Evolutionary conservation across 495 filamentous ascomycete genomes (phyloP).

Genomic region (Aspergillus coremiiformis): DNA sequence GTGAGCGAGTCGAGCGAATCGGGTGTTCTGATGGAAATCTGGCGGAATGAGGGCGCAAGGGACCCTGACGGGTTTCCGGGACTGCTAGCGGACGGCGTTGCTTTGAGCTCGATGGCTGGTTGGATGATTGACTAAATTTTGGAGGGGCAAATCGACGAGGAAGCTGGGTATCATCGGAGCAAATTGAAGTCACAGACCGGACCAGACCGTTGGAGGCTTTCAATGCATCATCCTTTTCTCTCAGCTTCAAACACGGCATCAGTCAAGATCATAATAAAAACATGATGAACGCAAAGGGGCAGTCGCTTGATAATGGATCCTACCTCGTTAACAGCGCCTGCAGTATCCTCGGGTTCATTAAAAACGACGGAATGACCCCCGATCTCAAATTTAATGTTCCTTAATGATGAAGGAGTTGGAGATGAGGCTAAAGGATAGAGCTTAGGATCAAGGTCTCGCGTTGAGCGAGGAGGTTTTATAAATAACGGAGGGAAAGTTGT

Average conservation of each 20-base stretch:
- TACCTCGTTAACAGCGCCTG: slow-evolving; percentile 51
- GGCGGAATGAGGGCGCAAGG: slow-evolving; percentile 23
- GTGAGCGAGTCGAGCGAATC: slow-evolving; percentile 27
- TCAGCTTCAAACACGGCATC: slow-evolving; percentile 31
- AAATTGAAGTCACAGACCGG: slow-evolving; percentile 39
- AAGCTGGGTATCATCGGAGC: slow-evolving; percentile 24
- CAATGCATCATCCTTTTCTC: slow-evolving; percentile 43
- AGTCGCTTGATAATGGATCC: background rate
- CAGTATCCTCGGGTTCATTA: slow-evolving; percentile 57
- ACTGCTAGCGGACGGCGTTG: slow-evolving; percentile 48
- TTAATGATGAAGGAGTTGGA: slow-evolving; percentile 69
- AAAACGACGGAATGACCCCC: slow-evolving; percentile 58
- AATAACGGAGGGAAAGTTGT: slow-evolving; percentile 77
- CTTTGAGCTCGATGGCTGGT: slow-evolving; percentile 23
- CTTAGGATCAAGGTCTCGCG: slow-evolving; percentile 73
- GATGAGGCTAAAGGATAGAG: slow-evolving; percentile 79
- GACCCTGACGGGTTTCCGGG: slow-evolving; percentile 46
- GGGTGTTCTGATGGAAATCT: slow-evolving; percentile 32
- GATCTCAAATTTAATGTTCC: slow-evolving; percentile 64
- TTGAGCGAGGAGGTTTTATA: slow-evolving; percentile 65
- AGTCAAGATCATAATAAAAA: background rate
- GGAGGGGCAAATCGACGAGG: slow-evolving; percentile 22
- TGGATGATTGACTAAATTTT: slow-evolving; percentile 23
- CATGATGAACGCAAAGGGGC: background rate
- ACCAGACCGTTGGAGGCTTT: slow-evolving; percentile 49